Evolutionary conservation across 169 alveolate species (phyloP), one percentile per base, ranked within the genome.

Genomic region (Theileria luwenshuni): DNA sequence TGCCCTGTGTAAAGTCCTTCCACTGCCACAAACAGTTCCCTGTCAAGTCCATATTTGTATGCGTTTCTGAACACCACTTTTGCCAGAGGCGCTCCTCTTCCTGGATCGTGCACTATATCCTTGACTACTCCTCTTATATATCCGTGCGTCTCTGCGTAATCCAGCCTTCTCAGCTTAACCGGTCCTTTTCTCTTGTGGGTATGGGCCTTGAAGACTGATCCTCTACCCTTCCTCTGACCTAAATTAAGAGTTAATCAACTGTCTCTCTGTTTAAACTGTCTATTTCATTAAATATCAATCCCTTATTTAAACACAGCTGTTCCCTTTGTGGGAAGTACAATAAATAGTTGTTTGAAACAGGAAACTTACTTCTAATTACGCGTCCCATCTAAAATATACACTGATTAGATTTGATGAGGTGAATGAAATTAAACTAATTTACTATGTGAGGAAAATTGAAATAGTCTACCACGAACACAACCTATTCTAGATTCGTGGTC

Each of bases 1-100:
- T 98, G 99, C 25, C 99, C 99, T 25, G 99, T 92, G 94, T 96
- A 95, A 92, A 95, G 89, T 23, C 99, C 99, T 91, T 98, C 99
- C 38, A 95, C 97, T 25, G 99, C 99, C 48, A 96, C 94, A 94
- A 97, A 94, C 80, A 92, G 90, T 93, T 97, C 98, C 87, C 96
- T 96, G 83, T 95, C 88, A 61, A 92, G 90, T 88, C 95, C 94
- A 91, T 92, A 98, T 81, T 91, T 92, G 92, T 97, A 96, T 21
- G 99, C 98, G 84, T 97, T 98, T 71, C 99, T 94, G 97, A 98
- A 98, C 41, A 84, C 86, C 45, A 97, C 95, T 69, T 92, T 90
- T 41, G 99, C 99, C 25, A 98, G 86, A 19, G 99, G 99, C 19
- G 99, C 99, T 25, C 99, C 99, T 72, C 99, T 90, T 35, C 99